Conservation (phyloP, 371 early-diverging fungal genomes). For the Rhizopus stolonifer region DNA sequence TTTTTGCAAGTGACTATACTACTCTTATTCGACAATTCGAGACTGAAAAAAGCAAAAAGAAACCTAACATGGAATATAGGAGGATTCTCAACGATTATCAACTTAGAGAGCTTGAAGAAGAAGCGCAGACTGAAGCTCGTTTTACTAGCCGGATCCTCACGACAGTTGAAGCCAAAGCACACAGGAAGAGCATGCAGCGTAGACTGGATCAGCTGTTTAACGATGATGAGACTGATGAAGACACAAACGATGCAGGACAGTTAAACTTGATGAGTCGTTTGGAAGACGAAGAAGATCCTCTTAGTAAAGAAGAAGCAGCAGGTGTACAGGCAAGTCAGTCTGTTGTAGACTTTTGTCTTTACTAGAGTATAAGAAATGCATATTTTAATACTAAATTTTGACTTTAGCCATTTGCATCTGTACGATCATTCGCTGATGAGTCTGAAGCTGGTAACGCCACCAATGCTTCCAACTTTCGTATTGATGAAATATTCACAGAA, state of each 20-base stretch:
- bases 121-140: conserved; percentile 12
- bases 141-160: conserved; percentile 10
- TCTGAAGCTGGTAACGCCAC: conserved; percentile 3
- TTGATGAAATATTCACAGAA: conserved; percentile 8
- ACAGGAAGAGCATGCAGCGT: conserved; percentile 10
- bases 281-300: background rate
- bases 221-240: conserved; percentile 3
- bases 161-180: conserved; percentile 7
- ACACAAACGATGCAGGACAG: conserved; percentile 1
- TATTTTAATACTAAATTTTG: conserved; percentile 13
- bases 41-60: conserved; percentile 10
- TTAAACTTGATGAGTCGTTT: conserved; percentile 4
- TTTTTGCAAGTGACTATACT: too few species aligned
- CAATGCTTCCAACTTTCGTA: background rate
- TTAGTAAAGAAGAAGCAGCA: conserved; percentile 8
- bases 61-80: conserved; percentile 6
- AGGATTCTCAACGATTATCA: conserved; percentile 3
- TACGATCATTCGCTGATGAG: background rate
- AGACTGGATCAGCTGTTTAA: conserved; percentile 10
- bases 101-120: conserved; percentile 9
- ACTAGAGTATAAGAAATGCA: conserved; percentile 10
- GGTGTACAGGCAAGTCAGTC: conserved; percentile 9
- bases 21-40: conserved; percentile 15
- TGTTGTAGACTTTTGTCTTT: conserved; percentile 12
- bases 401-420: conserved; percentile 1